Evolutionary conservation across 495 filamentous ascomycete species (phyloP).

Genomic region (Lepidopterella palustris): DNA sequence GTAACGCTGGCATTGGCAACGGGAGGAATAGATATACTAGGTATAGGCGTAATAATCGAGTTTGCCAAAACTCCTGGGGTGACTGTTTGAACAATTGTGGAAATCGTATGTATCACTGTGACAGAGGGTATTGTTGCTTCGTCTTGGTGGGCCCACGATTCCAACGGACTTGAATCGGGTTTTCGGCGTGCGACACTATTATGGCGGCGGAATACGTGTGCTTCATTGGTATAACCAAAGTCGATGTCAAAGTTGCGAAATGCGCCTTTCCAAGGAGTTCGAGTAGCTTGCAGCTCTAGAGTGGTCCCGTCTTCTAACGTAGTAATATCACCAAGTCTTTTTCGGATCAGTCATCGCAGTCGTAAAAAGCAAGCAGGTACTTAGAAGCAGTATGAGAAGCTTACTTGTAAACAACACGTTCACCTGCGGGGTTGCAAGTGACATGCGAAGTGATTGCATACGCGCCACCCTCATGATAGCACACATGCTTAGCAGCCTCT

Average conservation of each 20-base stretch:
- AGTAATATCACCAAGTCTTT: slow-evolving; percentile 8
- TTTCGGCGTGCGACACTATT: slow-evolving; percentile 7
- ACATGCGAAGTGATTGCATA: slow-evolving; percentile 21
- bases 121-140: not conserved
- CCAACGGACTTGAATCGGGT: too few relatives aligned
- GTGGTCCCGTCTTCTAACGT: slow-evolving; percentile 8
- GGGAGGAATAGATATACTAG: slow-evolving; percentile 6
- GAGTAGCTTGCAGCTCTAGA: slow-evolving; percentile 12
- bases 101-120: not conserved
- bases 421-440: slow-evolving; percentile 20
- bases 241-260: slow-evolving; percentile 19
- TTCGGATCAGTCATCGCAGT: not conserved
- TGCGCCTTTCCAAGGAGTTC: slow-evolving; percentile 13
- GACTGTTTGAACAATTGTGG: not conserved
- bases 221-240: slow-evolving; percentile 22
- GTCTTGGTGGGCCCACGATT: too few relatives aligned
- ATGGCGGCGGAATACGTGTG: slow-evolving; percentile 17
- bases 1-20: not conserved
- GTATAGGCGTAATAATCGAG: not conserved
- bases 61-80: not conserved
- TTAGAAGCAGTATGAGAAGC: not conserved
- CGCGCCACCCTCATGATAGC: slow-evolving; percentile 12
- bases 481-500: slow-evolving; percentile 13
- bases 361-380: not conserved
- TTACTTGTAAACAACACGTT: slow-evolving; percentile 22